These are phyloP conservation scores for Thinopyrum elongatum DNA, from an alignment of 176 grass and related monocot genomes.

Conservation along the genomic window DNA sequence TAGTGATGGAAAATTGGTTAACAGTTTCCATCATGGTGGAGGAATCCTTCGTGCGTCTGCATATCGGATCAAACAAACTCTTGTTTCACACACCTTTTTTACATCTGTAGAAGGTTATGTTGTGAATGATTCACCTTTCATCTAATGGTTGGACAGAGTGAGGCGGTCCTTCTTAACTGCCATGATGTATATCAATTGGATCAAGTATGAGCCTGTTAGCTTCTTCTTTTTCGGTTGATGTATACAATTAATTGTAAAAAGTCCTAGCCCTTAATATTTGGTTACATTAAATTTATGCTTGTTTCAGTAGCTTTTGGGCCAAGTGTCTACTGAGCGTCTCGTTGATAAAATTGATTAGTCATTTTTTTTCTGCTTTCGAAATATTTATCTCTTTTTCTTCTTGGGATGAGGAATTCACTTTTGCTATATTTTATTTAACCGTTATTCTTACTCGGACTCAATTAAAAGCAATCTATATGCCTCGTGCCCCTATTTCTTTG, in stretches of 20 bases:
- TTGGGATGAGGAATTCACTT: too few relatives aligned
- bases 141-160: background rate
- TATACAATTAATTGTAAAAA: background rate
- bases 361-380: background rate
- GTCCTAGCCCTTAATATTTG: background rate
- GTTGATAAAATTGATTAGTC: background rate
- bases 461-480: too few relatives aligned
- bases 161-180: background rate
- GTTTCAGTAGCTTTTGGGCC: background rate
- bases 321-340: background rate
- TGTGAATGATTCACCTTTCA: background rate
- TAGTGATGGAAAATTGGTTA: too few relatives aligned
- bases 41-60: too few relatives aligned
- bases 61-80: background rate
- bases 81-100: background rate
- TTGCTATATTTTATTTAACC: background rate
- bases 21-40: too few relatives aligned
- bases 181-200: background rate
- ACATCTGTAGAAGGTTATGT: background rate
- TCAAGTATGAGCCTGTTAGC: background rate
- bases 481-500: too few relatives aligned
- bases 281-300: background rate
- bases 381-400: too few relatives aligned
- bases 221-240: background rate
- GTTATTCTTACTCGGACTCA: background rate